Percentiles rank a stretch among this genome's conserved stretches.
Conservation (phyloP, 2,329 filamentous ascomycete genomes). For the Chaetothyriales sp. region DNA sequence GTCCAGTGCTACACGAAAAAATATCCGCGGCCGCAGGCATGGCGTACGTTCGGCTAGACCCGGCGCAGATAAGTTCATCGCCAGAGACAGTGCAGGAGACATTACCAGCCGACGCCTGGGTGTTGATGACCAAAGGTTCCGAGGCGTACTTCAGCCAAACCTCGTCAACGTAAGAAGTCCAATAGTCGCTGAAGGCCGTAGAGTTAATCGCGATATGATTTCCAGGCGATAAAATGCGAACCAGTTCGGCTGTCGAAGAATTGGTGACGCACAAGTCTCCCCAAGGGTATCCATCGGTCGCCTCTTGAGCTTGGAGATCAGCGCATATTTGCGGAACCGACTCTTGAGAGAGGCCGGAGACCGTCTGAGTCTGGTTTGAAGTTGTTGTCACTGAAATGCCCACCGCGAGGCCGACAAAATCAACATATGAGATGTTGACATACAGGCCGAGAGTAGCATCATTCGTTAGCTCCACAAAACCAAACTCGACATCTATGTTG, state of each 20-base stretch:
- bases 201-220: constrained; percentile 33
- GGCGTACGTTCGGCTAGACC: constrained; percentile 31
- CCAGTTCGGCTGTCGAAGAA: not conserved
- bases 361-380: constrained; percentile 25
- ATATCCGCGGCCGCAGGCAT: constrained; percentile 32
- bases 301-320: constrained; percentile 33
- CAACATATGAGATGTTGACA: constrained; percentile 40
- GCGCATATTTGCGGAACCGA: constrained; percentile 36
- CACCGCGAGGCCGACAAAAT: constrained; percentile 40
- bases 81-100: constrained; percentile 32
- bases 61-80: constrained; percentile 27
- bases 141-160: constrained; percentile 40
- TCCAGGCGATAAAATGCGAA: constrained; percentile 27
- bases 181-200: constrained; percentile 39
- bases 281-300: constrained; percentile 39
- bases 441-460: constrained; percentile 27
- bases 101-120: constrained; percentile 40
- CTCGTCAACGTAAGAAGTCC: constrained; percentile 35
- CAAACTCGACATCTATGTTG: constrained; percentile 35
- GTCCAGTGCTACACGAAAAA: constrained; percentile 39
- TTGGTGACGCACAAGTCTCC: constrained; percentile 33
- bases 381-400: constrained; percentile 40
- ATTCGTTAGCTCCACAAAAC: constrained; percentile 39
- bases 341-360: constrained; percentile 36
- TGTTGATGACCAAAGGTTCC: constrained; percentile 38